A percentile compares a stretch with the other conserved stretches of the same genome.
Evolutionary conservation across 1,284 basidiomycete species (phyloP).

Genomic region (Neolentinus lepideus): DNA sequence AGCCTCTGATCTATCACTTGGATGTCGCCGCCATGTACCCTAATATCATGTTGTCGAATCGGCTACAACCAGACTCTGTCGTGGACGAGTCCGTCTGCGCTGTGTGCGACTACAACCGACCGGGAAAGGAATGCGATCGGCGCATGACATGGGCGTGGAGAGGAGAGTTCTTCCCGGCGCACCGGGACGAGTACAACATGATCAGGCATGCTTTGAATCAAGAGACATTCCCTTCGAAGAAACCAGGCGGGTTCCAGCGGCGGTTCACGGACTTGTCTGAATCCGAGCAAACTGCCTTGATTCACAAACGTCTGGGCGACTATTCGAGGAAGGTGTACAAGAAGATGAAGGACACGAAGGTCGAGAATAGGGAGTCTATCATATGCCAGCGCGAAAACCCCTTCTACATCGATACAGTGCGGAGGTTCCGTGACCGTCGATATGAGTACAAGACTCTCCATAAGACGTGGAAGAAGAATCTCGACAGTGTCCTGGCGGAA

Average conservation of each 20-base stretch:
- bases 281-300: conserved; percentile 83
- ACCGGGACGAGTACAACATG: conserved; percentile 99
- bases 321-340: conserved; percentile 99
- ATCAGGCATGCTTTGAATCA: conserved; percentile 95
- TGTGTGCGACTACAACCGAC: conserved; percentile 97
- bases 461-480: conserved; percentile 99
- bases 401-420: conserved; percentile 99
- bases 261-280: conserved; percentile 84
- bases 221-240: conserved; percentile 86
- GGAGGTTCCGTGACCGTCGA: conserved; percentile 94
- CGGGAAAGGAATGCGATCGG: conserved; percentile 92
- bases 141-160: conserved; percentile 98
- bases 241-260: conserved; percentile 66
- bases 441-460: conserved; percentile 99
- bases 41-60: conserved; percentile 99
- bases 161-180: conserved; percentile 97
- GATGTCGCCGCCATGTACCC: conserved; percentile 99
- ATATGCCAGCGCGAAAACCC: conserved; percentile 99
- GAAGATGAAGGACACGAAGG: conserved; percentile 98
- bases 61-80: conserved; percentile 97
- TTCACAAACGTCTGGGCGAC: conserved; percentile 97
- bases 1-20: conserved; percentile 96
- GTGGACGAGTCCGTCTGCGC: conserved; percentile 96
- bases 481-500: conserved; percentile 69
- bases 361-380: conserved; percentile 91